Base-by-base conservation (phyloP, 768 basidiomycete species). In the Lactifluus hygrophoroides region DNA sequence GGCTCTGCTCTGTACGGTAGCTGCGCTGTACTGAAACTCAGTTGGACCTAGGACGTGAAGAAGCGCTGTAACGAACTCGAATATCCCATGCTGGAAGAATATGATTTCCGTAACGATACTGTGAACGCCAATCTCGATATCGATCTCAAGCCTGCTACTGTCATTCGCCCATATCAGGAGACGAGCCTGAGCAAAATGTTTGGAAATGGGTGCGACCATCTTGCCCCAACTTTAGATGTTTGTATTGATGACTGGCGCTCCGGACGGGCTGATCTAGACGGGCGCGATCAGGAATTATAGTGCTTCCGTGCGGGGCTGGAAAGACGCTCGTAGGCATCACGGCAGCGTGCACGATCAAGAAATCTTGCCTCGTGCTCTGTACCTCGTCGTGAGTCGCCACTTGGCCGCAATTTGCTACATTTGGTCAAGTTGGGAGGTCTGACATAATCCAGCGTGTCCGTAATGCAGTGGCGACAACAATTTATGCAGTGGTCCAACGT, bases 291-390 rank as follows among this genome's bases (percentile, higher is more conserved):
- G 96, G 96, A 2, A 98, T 99, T 66, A 98, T 99, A 62, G 96
- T 99, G 1, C 77, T 99, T 21, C 96, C 96, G 32, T 99, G 96
- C 69, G 96, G 96, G 53, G 96, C 96, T 43, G 96, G 96, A 32
- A 99, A 99, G 76, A 99, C 96, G 13, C 80, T 99, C 5, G 96
- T 99, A 10, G 96, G 96, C n/a, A 97, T 99, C 68, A 98, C 95
- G 2, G 96, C 96, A 11, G 96, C 96, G 17, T 97, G 95, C 69
- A 99, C 96, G 27, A 94, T 99, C 76, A 97, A 97, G 77, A 99
- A 99, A 74, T 96, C 94, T 23, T 95, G 93, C 69, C 80, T 99
- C 17, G 94, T 99, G 14, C 76, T 99, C 44, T 98, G 95, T 73
- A 99, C 96, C 23, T 97, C 95, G 48, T 94, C 92, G 94, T 96